Base-by-base conservation (phyloP, 768 basidiomycete species). In the Suillus placidus region DNA sequence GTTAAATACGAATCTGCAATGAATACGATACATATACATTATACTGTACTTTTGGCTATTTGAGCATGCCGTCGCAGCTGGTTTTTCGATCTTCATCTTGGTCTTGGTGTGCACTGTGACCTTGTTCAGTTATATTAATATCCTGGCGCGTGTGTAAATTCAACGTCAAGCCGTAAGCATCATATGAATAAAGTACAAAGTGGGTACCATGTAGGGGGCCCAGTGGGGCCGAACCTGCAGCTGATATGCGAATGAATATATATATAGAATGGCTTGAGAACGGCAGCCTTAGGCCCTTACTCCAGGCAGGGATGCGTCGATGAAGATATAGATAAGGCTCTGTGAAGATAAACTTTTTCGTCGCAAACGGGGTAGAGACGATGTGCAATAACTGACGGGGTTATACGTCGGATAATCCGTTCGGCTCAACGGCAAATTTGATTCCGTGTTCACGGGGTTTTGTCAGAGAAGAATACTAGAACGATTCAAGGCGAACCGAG, bases 121-220 rank as follows among this genome's bases (percentile, higher is more conserved):
- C 58, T 20, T 60, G 57, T 60, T 60, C 58, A 60, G 58, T 42
- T 18, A 60, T 60, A 60, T 60, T 43, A 43, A 60, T 30, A 43
- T 42, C 26, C 58, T 60, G 16, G 58, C 40, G 58, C 30, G 58
- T 30, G 58, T 60, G 26, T 30, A 42, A 55, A 40, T 4, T 7
- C 35, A 6, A 26, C 56, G 57, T 40, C 38, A 60, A 30, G 58
- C 58, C 58, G 58, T 60, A 55, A 55, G 26, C 4, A 34, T 20
- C 6, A 18, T 58, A 58, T 58, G 23, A 30, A 18, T 30, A 30
- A 30, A 40, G 26, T 60, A 20, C 30, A 32, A 12, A 42, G 30
- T 42, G 42, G 18, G 10, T 40, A 18, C 26, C 6, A 60, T 26
- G 38, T 42, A 60, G 58, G 57, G 57, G 38, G 26, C 26, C 57